Base-by-base conservation (phyloP, 2,329 filamentous ascomycete genomes). In the Fusarium sp. region DNA sequence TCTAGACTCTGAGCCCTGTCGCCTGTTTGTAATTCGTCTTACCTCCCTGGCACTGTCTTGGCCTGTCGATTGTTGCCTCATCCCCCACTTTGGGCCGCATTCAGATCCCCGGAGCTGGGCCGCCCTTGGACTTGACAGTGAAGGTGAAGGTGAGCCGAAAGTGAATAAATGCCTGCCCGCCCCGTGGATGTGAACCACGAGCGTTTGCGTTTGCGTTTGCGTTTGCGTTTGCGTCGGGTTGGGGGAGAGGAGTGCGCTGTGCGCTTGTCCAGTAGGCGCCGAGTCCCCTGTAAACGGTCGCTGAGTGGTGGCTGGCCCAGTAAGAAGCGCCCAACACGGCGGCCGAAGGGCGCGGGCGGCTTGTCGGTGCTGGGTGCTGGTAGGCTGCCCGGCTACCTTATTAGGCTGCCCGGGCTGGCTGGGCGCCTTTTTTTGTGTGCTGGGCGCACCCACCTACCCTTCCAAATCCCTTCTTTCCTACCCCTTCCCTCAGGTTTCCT, bases 41-140 rank as follows among this genome's bases (percentile, higher is more conserved):
- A 36, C 34, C 34, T 36, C 34, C 34, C 40, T 62, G 38, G 38
- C 50, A 40, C 57, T 48, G 44, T 46, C 50, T 63, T 62, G 48
- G 42, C 60, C 56, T 62, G 44, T 59, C 50, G 50, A 55, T 62
- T 68, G 60, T 66, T 62, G 61, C 65, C 61, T 55, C 65, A 68
- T 69, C 65, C 42, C 57, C 65, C 65, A 68, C 65, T 62, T 68
- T 68, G 52, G 65, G 65, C 65, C 65, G 65, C 65, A 68, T 66
- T 62, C 65, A 55, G 36, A 54, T 60, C 42, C 39, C 49, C n/a
- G 45, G 24, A 26, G 24, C 24, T 10, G 26, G 26, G 26, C 26
- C 9, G 26, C 26, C 10, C 26, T 40, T 44, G 46, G 32, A 26
- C 60, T 56, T 8, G 28, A 50, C 56, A 30, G 32, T 38, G 40